A percentile compares a stretch with the other conserved stretches of the same genome.
phyloP scores from a whole-genome alignment of 345 rosid genomes.

The Eucalyptus marginata region DNA sequence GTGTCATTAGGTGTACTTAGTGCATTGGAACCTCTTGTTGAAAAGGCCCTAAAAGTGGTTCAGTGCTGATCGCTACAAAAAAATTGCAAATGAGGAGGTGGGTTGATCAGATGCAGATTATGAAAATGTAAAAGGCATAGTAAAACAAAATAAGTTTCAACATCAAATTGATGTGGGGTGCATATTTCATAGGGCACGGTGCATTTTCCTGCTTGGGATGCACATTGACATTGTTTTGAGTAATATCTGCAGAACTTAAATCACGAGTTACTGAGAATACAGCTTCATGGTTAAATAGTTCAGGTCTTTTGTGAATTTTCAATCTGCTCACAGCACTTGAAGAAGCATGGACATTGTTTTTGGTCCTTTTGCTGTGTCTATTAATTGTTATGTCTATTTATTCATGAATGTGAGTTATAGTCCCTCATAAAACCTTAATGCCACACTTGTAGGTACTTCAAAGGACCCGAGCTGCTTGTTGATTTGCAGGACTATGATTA shows the following conservation, averaged over 20 bases:
- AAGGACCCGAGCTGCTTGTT: conserved; percentile 98
- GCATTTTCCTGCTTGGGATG: not conserved
- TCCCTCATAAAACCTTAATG: not conserved
- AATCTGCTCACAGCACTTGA: not conserved
- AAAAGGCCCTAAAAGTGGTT: not conserved
- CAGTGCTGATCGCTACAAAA: not conserved
- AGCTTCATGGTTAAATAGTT: not conserved
- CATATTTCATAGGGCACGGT: not conserved
- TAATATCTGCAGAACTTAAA: not conserved
- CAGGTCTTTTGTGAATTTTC: not conserved
- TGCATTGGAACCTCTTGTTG: not conserved
- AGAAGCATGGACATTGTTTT: not conserved
- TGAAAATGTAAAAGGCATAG: not conserved
- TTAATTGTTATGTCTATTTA: not conserved
- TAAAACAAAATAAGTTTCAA: not conserved
- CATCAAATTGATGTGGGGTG: not conserved
- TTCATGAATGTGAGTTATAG: not conserved
- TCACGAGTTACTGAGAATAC: not conserved
- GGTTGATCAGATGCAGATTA: not conserved
- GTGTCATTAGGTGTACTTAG: not conserved
- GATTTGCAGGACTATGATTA: conserved; percentile 98
- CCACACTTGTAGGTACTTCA: conserved; percentile 60
- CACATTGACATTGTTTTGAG: not conserved
- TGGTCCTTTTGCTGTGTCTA: not conserved
- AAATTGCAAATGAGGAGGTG: not conserved